Percentiles rank a stretch among this genome's conserved stretches.
Conservation (phyloP, 768 basidiomycete species). For the Gymnopilus dilepis region DNA sequence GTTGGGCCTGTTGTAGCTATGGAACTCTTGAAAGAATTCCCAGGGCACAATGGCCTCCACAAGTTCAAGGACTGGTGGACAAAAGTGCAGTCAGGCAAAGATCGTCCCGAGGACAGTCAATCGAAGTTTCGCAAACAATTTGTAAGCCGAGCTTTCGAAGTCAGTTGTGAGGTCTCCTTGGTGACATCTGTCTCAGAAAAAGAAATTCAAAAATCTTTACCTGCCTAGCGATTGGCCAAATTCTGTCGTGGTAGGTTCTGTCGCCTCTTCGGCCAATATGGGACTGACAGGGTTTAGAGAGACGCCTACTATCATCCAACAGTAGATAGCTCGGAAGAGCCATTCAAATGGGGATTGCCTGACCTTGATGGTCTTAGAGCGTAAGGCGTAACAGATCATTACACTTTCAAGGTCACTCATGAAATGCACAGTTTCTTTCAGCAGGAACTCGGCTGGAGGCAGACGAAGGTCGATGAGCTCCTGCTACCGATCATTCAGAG, state of each 20-base stretch:
- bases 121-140: slow-evolving; percentile 85
- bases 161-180: not conserved
- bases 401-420: too few species aligned
- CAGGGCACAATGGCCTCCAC: slow-evolving; percentile 81
- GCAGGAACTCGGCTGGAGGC: slow-evolving; percentile 82
- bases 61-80: slow-evolving; percentile 95
- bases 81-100: slow-evolving; percentile 89
- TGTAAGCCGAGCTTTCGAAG: slow-evolving; percentile 51
- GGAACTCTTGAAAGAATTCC: slow-evolving; percentile 94
- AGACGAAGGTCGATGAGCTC: slow-evolving; percentile 85
- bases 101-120: slow-evolving; percentile 71
- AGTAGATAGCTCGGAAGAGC: slow-evolving; percentile 89
- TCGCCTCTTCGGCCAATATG: not conserved
- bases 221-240: slow-evolving; percentile 90
- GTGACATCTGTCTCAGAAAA: slow-evolving; percentile 61
- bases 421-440: slow-evolving; percentile 74
- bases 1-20: slow-evolving; percentile 96
- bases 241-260: slow-evolving; percentile 74
- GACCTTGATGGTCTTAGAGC: slow-evolving; percentile 90
- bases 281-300: slow-evolving; percentile 50
- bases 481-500: slow-evolving; percentile 91
- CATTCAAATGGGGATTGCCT: slow-evolving; percentile 97
- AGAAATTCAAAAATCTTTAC: slow-evolving; percentile 84
- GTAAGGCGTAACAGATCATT: slow-evolving; percentile 53
- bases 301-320: slow-evolving; percentile 94